phyloP scores from a whole-genome alignment of 2,329 filamentous ascomycete genomes.

The Knufia petricola region DNA sequence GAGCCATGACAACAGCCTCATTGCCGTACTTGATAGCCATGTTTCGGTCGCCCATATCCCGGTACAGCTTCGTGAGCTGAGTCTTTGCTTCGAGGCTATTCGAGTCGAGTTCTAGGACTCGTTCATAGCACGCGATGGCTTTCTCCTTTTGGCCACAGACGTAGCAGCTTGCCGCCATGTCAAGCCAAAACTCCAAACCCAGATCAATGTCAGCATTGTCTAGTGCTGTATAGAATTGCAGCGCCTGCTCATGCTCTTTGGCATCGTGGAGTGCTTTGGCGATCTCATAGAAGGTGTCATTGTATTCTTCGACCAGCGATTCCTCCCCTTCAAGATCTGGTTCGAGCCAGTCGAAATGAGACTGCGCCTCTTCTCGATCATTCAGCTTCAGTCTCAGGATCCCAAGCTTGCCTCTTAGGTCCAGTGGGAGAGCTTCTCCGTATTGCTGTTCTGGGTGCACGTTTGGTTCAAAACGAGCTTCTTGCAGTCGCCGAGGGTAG shows the following conservation, averaged over 20 bases:
- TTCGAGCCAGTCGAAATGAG: constrained; percentile 61
- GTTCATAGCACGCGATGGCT: constrained; percentile 68
- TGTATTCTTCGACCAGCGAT: constrained; percentile 54
- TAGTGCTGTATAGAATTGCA: constrained; percentile 49
- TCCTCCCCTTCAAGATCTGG: constrained; percentile 47
- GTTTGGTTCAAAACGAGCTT: constrained; percentile 51
- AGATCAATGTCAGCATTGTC: constrained; percentile 33
- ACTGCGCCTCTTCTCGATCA: constrained; percentile 61
- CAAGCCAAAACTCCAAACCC: constrained; percentile 39
- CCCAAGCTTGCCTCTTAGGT: constrained; percentile 75
- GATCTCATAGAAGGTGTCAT: constrained; percentile 68
- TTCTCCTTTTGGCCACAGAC: constrained; percentile 53
- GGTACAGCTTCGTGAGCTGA: constrained; percentile 75
- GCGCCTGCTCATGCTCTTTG: constrained; percentile 44
- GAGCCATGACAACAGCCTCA: constrained; percentile 60
- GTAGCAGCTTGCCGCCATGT: constrained; percentile 54
- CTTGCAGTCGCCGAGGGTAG: constrained; percentile 52
- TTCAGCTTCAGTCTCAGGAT: constrained; percentile 68
- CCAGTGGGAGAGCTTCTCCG: constrained; percentile 64
- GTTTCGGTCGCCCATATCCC: constrained; percentile 61
- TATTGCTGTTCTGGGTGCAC: constrained; percentile 52
- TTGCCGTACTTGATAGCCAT: constrained; percentile 68
- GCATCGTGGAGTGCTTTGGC: constrained; percentile 49
- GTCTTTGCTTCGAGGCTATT: constrained; percentile 66
- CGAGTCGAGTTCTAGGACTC: constrained; percentile 61